Conservation (phyloP, 768 basidiomycete species). For the Amanita jacksonii region DNA sequence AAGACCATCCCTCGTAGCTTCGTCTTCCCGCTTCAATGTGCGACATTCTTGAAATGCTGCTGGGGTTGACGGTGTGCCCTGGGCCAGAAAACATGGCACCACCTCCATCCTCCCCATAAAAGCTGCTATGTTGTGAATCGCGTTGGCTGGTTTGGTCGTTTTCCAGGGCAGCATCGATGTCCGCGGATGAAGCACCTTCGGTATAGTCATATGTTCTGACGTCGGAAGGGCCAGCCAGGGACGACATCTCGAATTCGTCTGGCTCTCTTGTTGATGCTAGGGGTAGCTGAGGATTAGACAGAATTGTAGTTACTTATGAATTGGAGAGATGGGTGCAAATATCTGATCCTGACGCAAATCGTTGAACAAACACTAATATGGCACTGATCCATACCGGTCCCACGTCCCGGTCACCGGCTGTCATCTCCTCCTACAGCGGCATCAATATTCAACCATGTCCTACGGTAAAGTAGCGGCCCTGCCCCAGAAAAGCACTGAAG, state of each 20-base stretch:
- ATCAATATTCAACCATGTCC: slow-evolving; percentile 19
- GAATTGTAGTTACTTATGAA: background rate
- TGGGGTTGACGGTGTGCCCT: slow-evolving; percentile 60
- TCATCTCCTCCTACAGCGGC: background rate
- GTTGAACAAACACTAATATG: too few relatives aligned
- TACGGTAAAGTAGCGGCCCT: slow-evolving; percentile 26
- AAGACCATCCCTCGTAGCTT: slow-evolving; percentile 44
- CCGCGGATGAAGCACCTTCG: slow-evolving; percentile 72
- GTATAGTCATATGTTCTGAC: slow-evolving; percentile 56
- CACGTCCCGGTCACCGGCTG: background rate
- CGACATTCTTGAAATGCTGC: slow-evolving; percentile 75
- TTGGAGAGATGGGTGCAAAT: background rate
- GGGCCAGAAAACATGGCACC: slow-evolving; percentile 75
- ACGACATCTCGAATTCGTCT: slow-evolving; percentile 32
- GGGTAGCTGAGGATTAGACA: background rate
- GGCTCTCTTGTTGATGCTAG: slow-evolving; percentile 10
- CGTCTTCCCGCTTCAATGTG: slow-evolving; percentile 43
- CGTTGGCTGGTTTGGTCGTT: slow-evolving; percentile 45
- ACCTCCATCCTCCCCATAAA: slow-evolving; percentile 49
- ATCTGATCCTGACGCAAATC: too few relatives aligned
- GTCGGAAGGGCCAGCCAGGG: slow-evolving; percentile 26
- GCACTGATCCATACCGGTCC: too few relatives aligned
- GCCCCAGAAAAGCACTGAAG: slow-evolving; percentile 26
- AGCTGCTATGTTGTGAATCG: slow-evolving; percentile 55
- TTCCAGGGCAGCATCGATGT: slow-evolving; percentile 55